Percentiles rank a stretch among this genome's conserved stretches.
Conservation (phyloP, 306 rosid genomes). For the Urtica urens region DNA sequence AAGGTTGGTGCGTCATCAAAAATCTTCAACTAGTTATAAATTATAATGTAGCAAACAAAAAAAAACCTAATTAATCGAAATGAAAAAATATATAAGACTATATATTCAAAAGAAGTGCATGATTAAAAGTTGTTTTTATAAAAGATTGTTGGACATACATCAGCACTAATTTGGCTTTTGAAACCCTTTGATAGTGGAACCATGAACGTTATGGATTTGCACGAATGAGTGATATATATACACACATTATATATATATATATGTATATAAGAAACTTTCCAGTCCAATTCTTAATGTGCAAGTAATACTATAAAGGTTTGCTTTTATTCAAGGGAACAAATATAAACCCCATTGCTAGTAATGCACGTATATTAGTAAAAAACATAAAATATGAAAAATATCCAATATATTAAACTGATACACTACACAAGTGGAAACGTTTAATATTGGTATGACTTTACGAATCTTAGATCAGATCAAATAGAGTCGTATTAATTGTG, state of each 20-base stretch:
- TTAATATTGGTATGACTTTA: conserved; percentile 6
- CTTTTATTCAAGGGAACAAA: conserved; percentile 1
- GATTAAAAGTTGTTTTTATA: background rate
- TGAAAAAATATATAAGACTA: background rate
- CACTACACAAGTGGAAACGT: conserved; percentile 4
- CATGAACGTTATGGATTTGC: conserved; percentile 13
- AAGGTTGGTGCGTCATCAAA: too few relatives aligned
- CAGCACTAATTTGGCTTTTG: conserved; percentile 24
- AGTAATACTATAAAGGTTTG: conserved; percentile 33
- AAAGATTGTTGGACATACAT: conserved; percentile 17
- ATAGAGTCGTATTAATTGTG: conserved; percentile 18
- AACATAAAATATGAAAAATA: too few relatives aligned
- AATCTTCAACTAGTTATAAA: too few relatives aligned
- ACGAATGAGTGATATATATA: conserved; percentile 1
- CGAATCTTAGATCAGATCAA: conserved; percentile 23
- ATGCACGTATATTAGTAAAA: conserved; percentile 8
- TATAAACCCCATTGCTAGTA: conserved; percentile 5
- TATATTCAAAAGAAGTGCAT: background rate
- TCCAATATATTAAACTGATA: too few relatives aligned
- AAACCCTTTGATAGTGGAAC: conserved; percentile 24
- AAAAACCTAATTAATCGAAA: too few relatives aligned
- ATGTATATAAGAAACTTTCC: conserved; percentile 10
- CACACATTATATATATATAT: background rate
- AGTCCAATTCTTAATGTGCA: conserved; percentile 41
- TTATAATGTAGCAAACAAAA: too few relatives aligned